Evolutionary conservation across 768 basidiomycete species (phyloP), one percentile per base, ranked within the genome.

Genomic region (Collybia sp.): DNA sequence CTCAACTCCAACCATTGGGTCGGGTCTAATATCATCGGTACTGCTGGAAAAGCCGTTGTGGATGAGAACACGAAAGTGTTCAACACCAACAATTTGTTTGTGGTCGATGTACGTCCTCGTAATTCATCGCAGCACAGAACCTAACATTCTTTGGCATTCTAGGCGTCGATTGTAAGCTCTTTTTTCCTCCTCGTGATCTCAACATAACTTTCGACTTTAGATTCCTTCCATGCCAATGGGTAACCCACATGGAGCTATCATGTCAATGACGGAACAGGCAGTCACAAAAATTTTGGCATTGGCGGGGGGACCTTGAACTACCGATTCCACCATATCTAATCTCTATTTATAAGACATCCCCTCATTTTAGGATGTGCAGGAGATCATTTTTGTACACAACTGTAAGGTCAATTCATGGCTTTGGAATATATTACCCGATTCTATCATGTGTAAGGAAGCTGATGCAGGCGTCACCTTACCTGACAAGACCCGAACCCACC

Each of bases 1-100:
- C 63, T 82, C 63, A 68, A 77, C 61, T 80, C 79, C 5, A 84
- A 84, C 54, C 82, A 84, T 59, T 83, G 81, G 80, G 75, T 80
- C 13, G 80, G 79, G 15, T 69, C 79, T 4, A 71, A 71, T 54
- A 66, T 58, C 31, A 77, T 83, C 36, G 75, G 76, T 31, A 60
- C 58, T 15, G 51, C 59, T 31, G 57, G 61, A 17, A 49, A 40
- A 30, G 64, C 59, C 6, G 82, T 84, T 17, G 80, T 84, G 15
- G 81, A 83, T 49, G 59, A 70, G 48, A 80, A 82, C 56, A 63
- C 71, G 10, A 77, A 79, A 56, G 83, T 83, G 4, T 63, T 64
- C 40, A 62, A 64, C 46, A 75, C 74, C 3, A 68, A 70, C 52
- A 75, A 71, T 51, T 60, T 82, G 50, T 81, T 81, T 58, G 60